phyloP scores from a whole-genome alignment of 164 flowering plant genomes.

The Kingdonia uniflora region DNA sequence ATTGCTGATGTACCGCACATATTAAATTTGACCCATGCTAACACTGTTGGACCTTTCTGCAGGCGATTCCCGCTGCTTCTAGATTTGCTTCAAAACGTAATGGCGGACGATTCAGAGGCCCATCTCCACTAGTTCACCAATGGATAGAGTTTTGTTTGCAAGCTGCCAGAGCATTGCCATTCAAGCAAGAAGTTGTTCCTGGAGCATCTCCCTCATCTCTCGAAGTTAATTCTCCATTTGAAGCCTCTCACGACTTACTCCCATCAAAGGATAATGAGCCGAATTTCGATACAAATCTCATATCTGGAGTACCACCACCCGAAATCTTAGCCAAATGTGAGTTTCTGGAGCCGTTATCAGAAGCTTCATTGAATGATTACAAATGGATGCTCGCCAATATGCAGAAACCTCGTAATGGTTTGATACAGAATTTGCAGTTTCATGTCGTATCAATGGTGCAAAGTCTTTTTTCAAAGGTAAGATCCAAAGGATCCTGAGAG shows the following conservation, averaged over 20 bases:
- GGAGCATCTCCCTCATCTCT: slow-evolving; percentile 69
- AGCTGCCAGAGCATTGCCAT: slow-evolving; percentile 67
- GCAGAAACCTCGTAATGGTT: slow-evolving; percentile 27
- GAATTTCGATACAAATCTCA: slow-evolving; percentile 73
- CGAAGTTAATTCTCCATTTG: slow-evolving; percentile 11
- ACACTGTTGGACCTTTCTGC: slow-evolving; percentile 8
- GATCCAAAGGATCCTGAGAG: background rate
- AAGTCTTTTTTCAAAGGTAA: slow-evolving; percentile 8
- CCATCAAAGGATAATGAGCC: slow-evolving; percentile 31
- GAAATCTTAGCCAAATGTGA: slow-evolving; percentile 64
- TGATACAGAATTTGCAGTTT: slow-evolving; percentile 12
- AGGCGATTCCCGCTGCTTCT: slow-evolving; percentile 73
- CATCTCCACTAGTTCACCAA: slow-evolving; percentile 75
- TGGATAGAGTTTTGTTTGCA: slow-evolving; percentile 95
- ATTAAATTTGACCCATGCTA: background rate
- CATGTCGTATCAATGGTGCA: slow-evolving; percentile 13
- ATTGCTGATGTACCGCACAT: too few relatives aligned
- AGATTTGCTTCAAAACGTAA: slow-evolving; percentile 30
- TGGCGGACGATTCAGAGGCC: slow-evolving; percentile 80
- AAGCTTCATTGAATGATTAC: slow-evolving; percentile 48
- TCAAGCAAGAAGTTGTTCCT: slow-evolving; percentile 62
- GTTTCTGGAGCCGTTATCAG: slow-evolving; percentile 75
- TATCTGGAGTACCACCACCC: slow-evolving; percentile 61
- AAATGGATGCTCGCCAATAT: slow-evolving; percentile 34
- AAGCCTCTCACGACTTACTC: slow-evolving; percentile 15